Conservation (phyloP, 768 basidiomycete genomes). For the Kwoniella newhampshirensis region DNA sequence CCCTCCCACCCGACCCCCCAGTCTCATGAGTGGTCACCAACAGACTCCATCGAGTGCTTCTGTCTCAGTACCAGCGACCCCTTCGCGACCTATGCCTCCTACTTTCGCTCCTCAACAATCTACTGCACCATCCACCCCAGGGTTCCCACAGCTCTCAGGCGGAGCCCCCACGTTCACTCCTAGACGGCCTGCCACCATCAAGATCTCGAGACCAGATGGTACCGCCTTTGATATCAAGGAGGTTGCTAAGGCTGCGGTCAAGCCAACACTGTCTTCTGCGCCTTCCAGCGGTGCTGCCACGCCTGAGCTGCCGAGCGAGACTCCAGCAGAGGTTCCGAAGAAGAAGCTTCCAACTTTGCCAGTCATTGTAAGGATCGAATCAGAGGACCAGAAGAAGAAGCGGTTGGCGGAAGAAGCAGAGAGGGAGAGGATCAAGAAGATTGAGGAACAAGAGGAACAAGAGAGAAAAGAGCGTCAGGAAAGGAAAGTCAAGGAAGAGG, state of each 20-base stretch:
- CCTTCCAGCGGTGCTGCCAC: conserved; percentile 43
- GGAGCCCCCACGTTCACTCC: conserved; percentile 53
- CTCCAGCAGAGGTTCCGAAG: conserved; percentile 31
- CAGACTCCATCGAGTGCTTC: conserved; percentile 29
- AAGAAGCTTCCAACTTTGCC: conserved; percentile 39
- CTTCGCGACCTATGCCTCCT: conserved; percentile 32
- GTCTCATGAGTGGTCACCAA: conserved; percentile 31
- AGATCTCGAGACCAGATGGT: conserved; percentile 56
- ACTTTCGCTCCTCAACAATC: conserved; percentile 23
- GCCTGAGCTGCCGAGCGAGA: conserved; percentile 55
- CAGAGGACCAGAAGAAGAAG: conserved; percentile 45
- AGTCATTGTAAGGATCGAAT: conserved; percentile 47
- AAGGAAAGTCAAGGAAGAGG: conserved; percentile 41
- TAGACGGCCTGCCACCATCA: conserved; percentile 53
- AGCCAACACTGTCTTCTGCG: conserved; percentile 48
- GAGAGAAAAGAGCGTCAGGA: conserved; percentile 56
- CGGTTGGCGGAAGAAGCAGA: conserved; percentile 40
- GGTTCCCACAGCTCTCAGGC: conserved; percentile 34
- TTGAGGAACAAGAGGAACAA: conserved; percentile 48
- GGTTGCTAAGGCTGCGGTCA: conserved; percentile 55
- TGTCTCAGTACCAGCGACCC: conserved; percentile 29
- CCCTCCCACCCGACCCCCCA: conserved; percentile 37
- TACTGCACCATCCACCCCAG: conserved; percentile 17
- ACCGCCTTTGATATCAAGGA: conserved; percentile 58
- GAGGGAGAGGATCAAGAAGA: conserved; percentile 35